Conservation (phyloP, 1,284 basidiomycete species). For the Puccinia novopanici region DNA sequence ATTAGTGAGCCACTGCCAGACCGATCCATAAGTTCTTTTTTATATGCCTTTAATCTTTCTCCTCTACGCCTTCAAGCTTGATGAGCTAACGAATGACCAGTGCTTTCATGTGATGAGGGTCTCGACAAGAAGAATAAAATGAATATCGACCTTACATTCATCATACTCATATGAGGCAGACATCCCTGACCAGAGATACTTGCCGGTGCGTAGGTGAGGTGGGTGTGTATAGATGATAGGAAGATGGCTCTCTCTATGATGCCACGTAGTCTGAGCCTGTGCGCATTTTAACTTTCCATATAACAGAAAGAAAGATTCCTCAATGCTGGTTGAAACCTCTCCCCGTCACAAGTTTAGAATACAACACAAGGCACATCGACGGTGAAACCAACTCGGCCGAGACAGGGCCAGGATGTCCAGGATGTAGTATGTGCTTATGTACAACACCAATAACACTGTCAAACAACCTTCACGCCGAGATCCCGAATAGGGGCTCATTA, state of each 20-base stretch:
- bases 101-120: background rate
- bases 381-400: background rate
- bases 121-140: background rate
- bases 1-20: background rate
- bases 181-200: conserved; percentile 9
- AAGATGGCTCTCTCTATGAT: background rate
- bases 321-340: background rate
- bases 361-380: background rate
- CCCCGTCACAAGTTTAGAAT: background rate
- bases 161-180: conserved; percentile 46
- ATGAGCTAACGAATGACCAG: too few species aligned
- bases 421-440: too few species aligned
- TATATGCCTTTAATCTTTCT: background rate
- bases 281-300: background rate
- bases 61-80: background rate
- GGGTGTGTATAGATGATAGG: background rate
- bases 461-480: background rate
- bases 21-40: background rate
- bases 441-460: too few species aligned
- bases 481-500: background rate
- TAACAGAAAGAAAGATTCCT: background rate
- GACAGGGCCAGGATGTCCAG: background rate
- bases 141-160: conserved; percentile 22
- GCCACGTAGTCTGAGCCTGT: background rate
- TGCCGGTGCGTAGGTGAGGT: background rate